Base-by-base conservation (phyloP, 2,329 filamentous ascomycete genomes). In the Fusarium sp. region DNA sequence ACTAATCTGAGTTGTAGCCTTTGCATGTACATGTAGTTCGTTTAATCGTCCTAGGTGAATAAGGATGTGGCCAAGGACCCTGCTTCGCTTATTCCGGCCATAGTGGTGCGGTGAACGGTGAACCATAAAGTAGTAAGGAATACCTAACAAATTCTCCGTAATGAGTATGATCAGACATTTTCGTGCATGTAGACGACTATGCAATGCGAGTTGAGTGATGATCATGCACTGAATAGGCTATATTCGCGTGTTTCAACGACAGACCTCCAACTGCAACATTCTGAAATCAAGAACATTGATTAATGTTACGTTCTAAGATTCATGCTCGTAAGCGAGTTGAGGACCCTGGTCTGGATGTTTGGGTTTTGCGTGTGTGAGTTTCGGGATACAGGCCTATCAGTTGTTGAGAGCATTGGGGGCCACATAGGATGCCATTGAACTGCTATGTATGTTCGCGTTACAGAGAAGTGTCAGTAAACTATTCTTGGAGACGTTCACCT, bases 31-130 rank as follows among this genome's bases (percentile, higher is more conserved):
- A 39, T 10, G 38, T 19, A 11, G 7, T 39, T 13, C 17, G 17
- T 39, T 19, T n/a, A 39, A n/a, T 39, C 17, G 7, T 11, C 17
- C n/a, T 3, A 9, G 5, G 17, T 21, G 38, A 39, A 15, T 21
- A 7, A 39, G 19, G 13, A 17, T 14, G 11, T 21, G 9, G 36
- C 15, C 9, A 34, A 21, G 21, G 15, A 54, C 51, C 51, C 31
- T 33, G 33, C 17, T 17, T 54, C 40, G 51, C 31, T 34, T 54
- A 46, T 51, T 26, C 22, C 13, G 47, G 34, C 24, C 6, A 40
- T 7, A 14, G 9, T 44, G 28, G 52, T 56, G 38, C 44, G 31
- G 38, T 39, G 21, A 43, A 43, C 54, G 54, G 45, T 50, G 38
- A 50, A 51, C 28, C 24, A 15, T 31, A 22, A 47, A 31, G 34